Evolutionary conservation across 1,139 yeast genomes (phyloP), one percentile per base, ranked within the genome.

Genomic region (Geotrichum citri-aurantii): DNA sequence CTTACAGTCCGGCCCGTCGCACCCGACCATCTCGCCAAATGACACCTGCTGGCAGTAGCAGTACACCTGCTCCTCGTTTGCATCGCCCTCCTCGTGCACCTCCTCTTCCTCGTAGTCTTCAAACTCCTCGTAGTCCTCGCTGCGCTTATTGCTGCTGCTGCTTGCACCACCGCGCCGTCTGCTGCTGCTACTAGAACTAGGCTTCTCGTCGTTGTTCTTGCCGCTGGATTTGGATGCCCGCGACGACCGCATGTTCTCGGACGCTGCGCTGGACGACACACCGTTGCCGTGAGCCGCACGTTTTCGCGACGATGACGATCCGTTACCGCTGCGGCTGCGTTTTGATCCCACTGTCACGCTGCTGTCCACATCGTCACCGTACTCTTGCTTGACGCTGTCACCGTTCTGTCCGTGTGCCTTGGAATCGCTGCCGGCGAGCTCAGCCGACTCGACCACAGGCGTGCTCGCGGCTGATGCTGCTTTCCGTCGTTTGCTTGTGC

Each of bases 11-110:
- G 88, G 93, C 2, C 97, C 97, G 70, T 93, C 99, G 74, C 99
- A 93, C 2, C 96, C 99, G 62, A 93, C 97, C 99, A 93, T 93
- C 69, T 93, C 98, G 21, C 99, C 99, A 72, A 88, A 92, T 3
- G 98, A 92, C 1, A 91, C 96, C 71, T 92, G 97, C 71, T 91
- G 90, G 76, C 99, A 93, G 74, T 90, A 90, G 73, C 99, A 93
- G 71, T 93, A 93, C 2, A 93, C 83, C 1, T 96, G 97, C 69
- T 93, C 96, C 37, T 65, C 68, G 11, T 66, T 68, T 29, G 19
- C 42, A 24, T 58, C 40, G 40, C 51, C 52, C 14, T 58, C 59
- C 10, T 44, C 59, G 24, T 40, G 46, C 27, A 49, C 58, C 14
- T 57, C 60, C 2, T 54, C 57, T 31, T 42, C 56, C 6, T 42